Conservation (phyloP, 495 filamentous ascomycete genomes). For the Sabuloglossum arenarium region DNA sequence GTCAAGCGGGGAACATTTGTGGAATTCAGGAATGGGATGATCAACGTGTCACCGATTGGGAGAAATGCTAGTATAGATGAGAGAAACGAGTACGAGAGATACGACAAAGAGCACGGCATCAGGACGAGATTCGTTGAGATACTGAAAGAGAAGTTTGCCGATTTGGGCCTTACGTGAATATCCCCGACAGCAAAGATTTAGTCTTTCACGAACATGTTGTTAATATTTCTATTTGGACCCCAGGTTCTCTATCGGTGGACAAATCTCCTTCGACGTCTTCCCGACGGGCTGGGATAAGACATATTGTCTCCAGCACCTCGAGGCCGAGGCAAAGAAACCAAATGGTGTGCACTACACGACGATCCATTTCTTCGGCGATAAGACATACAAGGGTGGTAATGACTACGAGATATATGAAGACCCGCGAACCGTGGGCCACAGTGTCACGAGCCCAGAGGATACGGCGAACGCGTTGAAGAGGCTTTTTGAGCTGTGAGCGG, state of each 20-base stretch:
- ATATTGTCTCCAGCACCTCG: conserved; percentile 80
- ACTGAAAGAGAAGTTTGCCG: conserved; percentile 59
- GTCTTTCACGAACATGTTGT: background rate
- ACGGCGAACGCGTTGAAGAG: conserved; percentile 56
- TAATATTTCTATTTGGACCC: background rate
- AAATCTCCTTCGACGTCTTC: conserved; percentile 97
- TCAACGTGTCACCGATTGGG: conserved; percentile 86
- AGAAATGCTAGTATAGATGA: conserved; percentile 69
- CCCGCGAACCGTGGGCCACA: conserved; percentile 59
- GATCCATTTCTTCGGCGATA: conserved; percentile 97
- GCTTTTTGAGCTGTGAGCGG: conserved; percentile 45
- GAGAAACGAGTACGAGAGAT: conserved; percentile 56
- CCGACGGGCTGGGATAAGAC: conserved; percentile 96
- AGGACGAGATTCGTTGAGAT: conserved; percentile 48
- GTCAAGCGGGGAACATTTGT: conserved; percentile 90
- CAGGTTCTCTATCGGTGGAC: conserved; percentile 82
- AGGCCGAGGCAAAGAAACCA: conserved; percentile 48
- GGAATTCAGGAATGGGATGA: conserved; percentile 94
- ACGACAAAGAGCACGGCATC: conserved; percentile 55
- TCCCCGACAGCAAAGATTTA: background rate
- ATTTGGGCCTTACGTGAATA: conserved; percentile 67
- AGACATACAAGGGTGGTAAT: conserved; percentile 73
- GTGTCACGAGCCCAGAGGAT: conserved; percentile 61
- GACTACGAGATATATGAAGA: conserved; percentile 88
- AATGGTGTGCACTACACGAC: conserved; percentile 57